Conservation (phyloP, 176 grass and related monocot genomes). For the Rhynchospora pubera region DNA sequence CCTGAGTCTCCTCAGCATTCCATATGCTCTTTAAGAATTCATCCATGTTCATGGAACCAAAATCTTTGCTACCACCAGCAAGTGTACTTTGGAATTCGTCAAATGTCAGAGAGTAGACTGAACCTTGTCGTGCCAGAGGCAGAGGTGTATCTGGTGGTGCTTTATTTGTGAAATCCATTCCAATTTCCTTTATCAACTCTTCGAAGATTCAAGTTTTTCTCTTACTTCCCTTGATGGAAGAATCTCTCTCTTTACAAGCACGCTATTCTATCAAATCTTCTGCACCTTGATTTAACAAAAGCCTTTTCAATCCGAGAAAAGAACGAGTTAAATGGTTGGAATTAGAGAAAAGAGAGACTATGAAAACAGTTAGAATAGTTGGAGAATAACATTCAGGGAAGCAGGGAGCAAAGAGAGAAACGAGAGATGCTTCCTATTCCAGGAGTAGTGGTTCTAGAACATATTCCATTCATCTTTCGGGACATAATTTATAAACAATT, state of each 20-base stretch:
- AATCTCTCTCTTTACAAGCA: not conserved
- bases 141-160: slow-evolving; percentile 45
- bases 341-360: not conserved
- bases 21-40: slow-evolving; percentile 87
- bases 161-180: slow-evolving; percentile 43
- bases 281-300: slow-evolving; percentile 10
- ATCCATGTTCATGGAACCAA: slow-evolving; percentile 96
- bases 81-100: slow-evolving; percentile 74
- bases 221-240: not conserved
- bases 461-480: not conserved
- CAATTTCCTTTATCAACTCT: not conserved
- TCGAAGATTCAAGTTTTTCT: not conserved
- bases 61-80: slow-evolving; percentile 66
- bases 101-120: slow-evolving; percentile 81
- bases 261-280: not conserved
- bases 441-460: not conserved
- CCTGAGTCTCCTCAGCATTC: slow-evolving; percentile 69
- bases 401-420: not conserved
- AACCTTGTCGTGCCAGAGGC: slow-evolving; percentile 66
- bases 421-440: not conserved
- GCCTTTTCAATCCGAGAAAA: not conserved
- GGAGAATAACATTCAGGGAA: not conserved
- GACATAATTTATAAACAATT: not conserved
- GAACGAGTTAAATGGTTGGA: not conserved
- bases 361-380: slow-evolving; percentile 9